Conservation (phyloP, 78 protist species). For the Trichosphaerium sp. region DNA sequence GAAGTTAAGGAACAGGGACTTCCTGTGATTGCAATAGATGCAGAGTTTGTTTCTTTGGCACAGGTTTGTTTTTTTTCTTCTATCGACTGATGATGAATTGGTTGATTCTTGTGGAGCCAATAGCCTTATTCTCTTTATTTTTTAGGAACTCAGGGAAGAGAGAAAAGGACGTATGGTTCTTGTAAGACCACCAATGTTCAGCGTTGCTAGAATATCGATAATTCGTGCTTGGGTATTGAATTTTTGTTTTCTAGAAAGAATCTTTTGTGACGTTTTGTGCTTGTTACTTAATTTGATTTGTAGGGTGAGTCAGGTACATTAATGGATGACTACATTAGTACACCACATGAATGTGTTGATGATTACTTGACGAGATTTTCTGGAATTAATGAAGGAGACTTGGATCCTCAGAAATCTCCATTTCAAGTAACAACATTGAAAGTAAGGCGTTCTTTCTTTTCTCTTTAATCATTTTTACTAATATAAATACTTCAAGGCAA, state of each 20-base stretch:
- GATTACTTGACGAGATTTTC: slow-evolving; percentile 78
- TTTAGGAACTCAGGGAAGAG: no score
- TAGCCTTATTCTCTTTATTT: no score
- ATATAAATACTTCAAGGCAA: background rate
- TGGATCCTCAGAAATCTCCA: slow-evolving; percentile 47
- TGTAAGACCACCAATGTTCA: slow-evolving; percentile 43
- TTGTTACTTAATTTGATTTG: no score
- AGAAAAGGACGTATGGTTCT: slow-evolving; percentile 59
- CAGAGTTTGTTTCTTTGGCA: slow-evolving; percentile 78
- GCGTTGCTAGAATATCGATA: slow-evolving; percentile 61
- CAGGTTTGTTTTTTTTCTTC: slow-evolving; percentile 24
- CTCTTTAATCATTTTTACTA: background rate
- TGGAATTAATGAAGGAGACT: slow-evolving; percentile 79
- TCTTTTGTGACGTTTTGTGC: no score
- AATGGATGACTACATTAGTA: slow-evolving; percentile 64
- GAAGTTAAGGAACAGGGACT: slow-evolving; percentile 36
- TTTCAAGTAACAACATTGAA: slow-evolving; percentile 59
- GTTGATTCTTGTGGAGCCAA: slow-evolving; percentile 16
- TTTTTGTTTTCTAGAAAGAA: no score
- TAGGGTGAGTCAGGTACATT: slow-evolving; percentile 64
- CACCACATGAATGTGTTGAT: slow-evolving; percentile 45
- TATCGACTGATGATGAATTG: background rate
- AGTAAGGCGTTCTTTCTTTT: background rate
- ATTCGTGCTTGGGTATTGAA: slow-evolving; percentile 39
- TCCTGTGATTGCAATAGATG: slow-evolving; percentile 61